Evolutionary conservation across 2,329 filamentous ascomycete species (phyloP).

Genomic region (Xylariaceae sp.): DNA sequence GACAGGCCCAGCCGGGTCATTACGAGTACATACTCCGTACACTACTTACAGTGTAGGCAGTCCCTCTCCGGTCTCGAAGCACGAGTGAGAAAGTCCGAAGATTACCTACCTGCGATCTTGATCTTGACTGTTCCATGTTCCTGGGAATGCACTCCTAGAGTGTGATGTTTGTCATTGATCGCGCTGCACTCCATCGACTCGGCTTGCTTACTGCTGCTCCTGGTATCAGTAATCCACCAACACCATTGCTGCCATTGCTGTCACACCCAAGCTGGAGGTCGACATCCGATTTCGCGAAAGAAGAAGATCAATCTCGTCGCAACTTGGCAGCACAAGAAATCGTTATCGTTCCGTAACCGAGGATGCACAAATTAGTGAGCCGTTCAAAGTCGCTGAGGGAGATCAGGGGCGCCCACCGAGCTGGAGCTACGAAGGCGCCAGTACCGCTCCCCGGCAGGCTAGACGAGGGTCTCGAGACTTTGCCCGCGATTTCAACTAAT

Average conservation of each 20-base stretch:
- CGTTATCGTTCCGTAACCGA: conserved; percentile 10
- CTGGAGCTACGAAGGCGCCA: conserved; percentile 27
- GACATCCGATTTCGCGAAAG: conserved; percentile 1
- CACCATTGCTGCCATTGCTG: not conserved
- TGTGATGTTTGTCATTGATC: not conserved
- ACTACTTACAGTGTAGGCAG: not conserved
- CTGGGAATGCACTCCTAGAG: not conserved
- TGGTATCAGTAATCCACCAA: conserved; percentile 2
- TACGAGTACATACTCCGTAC: too few species aligned
- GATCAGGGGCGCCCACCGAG: conserved; percentile 15
- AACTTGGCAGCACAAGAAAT: conserved; percentile 15
- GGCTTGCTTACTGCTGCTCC: not conserved
- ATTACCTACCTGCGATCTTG: not conserved
- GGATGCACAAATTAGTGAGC: conserved; percentile 26
- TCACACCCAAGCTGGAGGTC: not conserved
- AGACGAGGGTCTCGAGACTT: conserved; percentile 27
- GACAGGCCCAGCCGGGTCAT: too few species aligned
- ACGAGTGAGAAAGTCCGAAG: conserved; percentile 4
- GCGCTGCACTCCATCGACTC: not conserved
- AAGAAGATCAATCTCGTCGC: not conserved
- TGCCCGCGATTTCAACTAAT: conserved; percentile 28
- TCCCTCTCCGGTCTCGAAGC: not conserved
- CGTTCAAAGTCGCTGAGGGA: conserved; percentile 24
- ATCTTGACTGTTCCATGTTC: conserved; percentile 6
- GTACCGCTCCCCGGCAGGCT: conserved; percentile 27